phyloP scores from a whole-genome alignment of 2,329 filamentous ascomycete genomes.

The Emericellopsis atlantica region DNA sequence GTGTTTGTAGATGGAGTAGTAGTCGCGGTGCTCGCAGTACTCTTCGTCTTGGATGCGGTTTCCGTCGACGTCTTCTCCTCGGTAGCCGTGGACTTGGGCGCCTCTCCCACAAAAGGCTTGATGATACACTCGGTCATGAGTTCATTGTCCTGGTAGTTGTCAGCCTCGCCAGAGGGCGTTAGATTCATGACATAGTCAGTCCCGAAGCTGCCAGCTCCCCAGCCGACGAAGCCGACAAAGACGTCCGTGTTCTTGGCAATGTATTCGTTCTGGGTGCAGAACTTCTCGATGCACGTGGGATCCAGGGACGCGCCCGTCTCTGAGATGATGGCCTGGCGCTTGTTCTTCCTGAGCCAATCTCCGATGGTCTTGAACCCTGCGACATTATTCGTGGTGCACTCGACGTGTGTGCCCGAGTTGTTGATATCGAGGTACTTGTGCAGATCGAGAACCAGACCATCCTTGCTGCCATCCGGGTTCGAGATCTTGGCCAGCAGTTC shows the following conservation, averaged over 20 bases:
- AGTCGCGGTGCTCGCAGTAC: background rate
- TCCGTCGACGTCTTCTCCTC: background rate
- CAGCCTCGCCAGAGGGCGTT: slow-evolving; percentile 18
- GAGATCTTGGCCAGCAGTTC: slow-evolving; percentile 37
- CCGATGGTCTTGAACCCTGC: slow-evolving; percentile 33
- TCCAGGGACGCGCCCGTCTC: slow-evolving; percentile 38
- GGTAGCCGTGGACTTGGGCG: background rate
- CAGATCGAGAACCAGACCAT: slow-evolving; percentile 44
- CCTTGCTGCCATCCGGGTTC: slow-evolving; percentile 45
- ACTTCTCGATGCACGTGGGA: slow-evolving; percentile 25
- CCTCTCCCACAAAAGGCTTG: background rate
- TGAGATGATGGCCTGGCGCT: slow-evolving; percentile 34
- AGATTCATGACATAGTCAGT: slow-evolving; percentile 29
- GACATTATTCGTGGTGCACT: slow-evolving; percentile 41
- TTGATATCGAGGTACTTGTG: slow-evolving; percentile 49
- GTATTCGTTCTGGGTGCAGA: slow-evolving; percentile 32
- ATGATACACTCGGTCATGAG: slow-evolving; percentile 17
- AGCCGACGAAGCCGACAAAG: slow-evolving; percentile 30
- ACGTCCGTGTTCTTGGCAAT: slow-evolving; percentile 33
- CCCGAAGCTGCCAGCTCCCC: slow-evolving; percentile 32
- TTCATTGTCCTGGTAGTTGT: slow-evolving; percentile 21
- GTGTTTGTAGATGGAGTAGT: background rate
- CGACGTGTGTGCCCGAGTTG: slow-evolving; percentile 36
- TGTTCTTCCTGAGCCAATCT: slow-evolving; percentile 30
- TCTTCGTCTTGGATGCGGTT: background rate